Evolutionary conservation across 345 rosid species (phyloP).

Genomic region (Xanthoceras sorbifolium): DNA sequence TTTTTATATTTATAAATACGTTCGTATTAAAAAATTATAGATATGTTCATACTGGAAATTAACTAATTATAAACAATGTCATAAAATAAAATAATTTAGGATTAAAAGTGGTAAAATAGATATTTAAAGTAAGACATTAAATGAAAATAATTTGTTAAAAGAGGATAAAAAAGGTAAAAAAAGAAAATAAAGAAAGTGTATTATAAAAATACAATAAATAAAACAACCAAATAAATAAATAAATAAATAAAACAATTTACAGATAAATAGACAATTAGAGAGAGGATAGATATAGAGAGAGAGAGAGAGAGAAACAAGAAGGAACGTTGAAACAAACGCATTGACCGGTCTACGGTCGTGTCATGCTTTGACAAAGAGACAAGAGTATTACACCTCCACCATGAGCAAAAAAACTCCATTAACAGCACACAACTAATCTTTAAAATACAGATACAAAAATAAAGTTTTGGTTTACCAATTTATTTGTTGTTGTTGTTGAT

Average conservation of each 20-base stretch:
- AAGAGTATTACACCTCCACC: neutral
- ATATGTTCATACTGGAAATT: too few species aligned
- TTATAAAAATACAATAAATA: too few species aligned
- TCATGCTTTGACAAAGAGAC: constrained; percentile 2
- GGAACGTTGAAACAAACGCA: constrained; percentile 18
- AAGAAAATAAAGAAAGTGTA: neutral
- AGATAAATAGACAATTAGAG: neutral
- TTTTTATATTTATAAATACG: too few species aligned
- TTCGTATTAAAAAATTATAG: too few species aligned
- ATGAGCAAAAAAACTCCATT: neutral
- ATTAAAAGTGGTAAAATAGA: neutral
- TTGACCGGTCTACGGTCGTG: constrained; percentile 3
- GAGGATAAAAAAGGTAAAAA: neutral
- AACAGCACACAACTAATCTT: neutral
- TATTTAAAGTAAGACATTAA: neutral
- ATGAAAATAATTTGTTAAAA: too few species aligned
- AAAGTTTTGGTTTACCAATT: neutral
- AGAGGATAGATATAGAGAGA: too few species aligned
- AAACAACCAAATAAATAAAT: neutral
- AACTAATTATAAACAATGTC: too few species aligned
- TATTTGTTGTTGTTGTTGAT: neutral
- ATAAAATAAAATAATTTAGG: neutral
- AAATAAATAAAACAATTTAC: neutral
- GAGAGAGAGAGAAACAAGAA: neutral
- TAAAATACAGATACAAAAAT: neutral